phyloP scores from a whole-genome alignment of 768 basidiomycete species.

The Naematelia aurantialba region DNA sequence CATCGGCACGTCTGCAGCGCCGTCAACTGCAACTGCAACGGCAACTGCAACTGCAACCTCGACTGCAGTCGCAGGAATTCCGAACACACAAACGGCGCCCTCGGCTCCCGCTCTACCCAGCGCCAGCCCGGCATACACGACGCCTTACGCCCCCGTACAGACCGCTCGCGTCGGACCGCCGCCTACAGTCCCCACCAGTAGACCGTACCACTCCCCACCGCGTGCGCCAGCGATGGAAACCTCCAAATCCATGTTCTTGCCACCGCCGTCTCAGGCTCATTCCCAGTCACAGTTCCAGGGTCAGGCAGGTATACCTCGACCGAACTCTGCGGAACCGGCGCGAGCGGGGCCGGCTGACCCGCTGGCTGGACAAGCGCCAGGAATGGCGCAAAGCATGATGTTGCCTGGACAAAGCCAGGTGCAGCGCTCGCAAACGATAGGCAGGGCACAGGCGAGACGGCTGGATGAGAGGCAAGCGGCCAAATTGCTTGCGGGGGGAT shows the following conservation, averaged over 20 bases:
- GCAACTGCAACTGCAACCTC: background rate
- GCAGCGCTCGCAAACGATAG: slow-evolving; percentile 15
- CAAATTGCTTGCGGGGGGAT: slow-evolving; percentile 44
- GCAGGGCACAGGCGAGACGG: slow-evolving; percentile 22
- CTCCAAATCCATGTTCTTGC: slow-evolving; percentile 42
- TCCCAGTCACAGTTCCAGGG: background rate
- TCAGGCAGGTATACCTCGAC: slow-evolving; percentile 1
- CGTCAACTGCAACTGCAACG: background rate
- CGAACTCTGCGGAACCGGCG: background rate
- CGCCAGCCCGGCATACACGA: background rate
- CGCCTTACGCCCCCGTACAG: background rate
- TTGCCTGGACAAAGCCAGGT: slow-evolving; percentile 21
- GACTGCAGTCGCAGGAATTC: background rate
- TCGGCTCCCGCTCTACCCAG: background rate
- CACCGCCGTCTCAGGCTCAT: slow-evolving; percentile 12
- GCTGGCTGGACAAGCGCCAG: slow-evolving; percentile 16
- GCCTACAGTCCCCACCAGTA: slow-evolving; percentile 12
- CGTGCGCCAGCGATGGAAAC: slow-evolving; percentile 8
- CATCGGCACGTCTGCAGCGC: slow-evolving; percentile 31
- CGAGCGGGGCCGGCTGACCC: slow-evolving; percentile 15
- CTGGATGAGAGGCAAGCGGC: slow-evolving; percentile 44
- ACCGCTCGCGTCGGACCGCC: slow-evolving; percentile 1
- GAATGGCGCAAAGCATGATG: slow-evolving; percentile 41
- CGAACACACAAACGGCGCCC: too few species aligned
- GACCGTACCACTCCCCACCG: slow-evolving; percentile 11